Evolutionary conservation across 345 rosid species (phyloP).

Genomic region (Adansonia digitata): DNA sequence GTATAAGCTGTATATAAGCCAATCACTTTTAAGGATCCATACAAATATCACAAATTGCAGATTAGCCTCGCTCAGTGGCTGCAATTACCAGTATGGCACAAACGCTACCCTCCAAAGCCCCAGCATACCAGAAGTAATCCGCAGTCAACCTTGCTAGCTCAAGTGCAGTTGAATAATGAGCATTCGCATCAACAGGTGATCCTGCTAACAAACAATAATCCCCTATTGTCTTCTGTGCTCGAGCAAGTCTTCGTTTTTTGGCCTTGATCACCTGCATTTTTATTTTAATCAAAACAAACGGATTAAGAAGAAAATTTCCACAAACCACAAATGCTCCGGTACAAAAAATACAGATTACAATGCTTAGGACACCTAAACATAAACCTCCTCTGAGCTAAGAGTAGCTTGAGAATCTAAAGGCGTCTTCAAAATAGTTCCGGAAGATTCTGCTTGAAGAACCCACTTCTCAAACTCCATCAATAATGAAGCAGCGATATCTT

Average conservation of each 20-base stretch:
- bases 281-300: conserved; percentile 16
- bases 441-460: conserved; percentile 87
- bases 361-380: conserved; percentile 85
- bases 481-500: conserved; percentile 84
- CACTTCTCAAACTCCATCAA: conserved; percentile 96
- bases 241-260: conserved; percentile 86
- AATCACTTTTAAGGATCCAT: not conserved
- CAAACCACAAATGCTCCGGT: conserved; percentile 43
- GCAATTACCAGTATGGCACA: conserved; percentile 81
- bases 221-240: conserved; percentile 96
- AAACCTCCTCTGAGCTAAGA: conserved; percentile 99
- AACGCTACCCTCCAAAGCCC: conserved; percentile 95
- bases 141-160: conserved; percentile 87
- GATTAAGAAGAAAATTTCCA: conserved; percentile 19
- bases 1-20: not conserved
- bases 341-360: conserved; percentile 36
- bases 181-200: conserved; percentile 98
- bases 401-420: conserved; percentile 98
- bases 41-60: not conserved
- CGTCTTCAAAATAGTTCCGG: conserved; percentile 94
- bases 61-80: not conserved
- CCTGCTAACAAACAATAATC: conserved; percentile 98
- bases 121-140: conserved; percentile 98
- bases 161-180: conserved; percentile 89
- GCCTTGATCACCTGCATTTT: conserved; percentile 91